These are phyloP conservation scores for Teunomyces funiuensis DNA, from an alignment of 805 yeast species.

Conservation along the genomic window DNA sequence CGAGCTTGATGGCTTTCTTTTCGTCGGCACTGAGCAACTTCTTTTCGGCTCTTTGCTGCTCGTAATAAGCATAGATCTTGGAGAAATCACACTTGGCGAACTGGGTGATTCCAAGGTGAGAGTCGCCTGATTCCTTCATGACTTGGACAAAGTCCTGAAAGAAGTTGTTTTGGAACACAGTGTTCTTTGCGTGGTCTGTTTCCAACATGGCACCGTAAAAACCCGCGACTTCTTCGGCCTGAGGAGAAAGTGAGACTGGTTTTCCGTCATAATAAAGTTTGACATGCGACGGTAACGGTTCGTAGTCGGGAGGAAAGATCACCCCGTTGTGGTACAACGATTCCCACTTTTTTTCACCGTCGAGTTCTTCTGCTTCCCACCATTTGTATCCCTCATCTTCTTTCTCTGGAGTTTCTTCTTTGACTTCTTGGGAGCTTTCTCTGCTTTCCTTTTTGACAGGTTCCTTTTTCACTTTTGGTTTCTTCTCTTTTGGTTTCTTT, in stretches of 20 bases:
- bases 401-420: conserved; percentile 12
- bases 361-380: conserved; percentile 79
- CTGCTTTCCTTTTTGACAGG: neutral
- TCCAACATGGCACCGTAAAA: conserved; percentile 87
- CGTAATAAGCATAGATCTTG: conserved; percentile 71
- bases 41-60: conserved; percentile 66
- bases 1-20: conserved; percentile 69
- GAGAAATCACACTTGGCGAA: conserved; percentile 78
- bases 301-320: conserved; percentile 88
- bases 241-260: conserved; percentile 71
- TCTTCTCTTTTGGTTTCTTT: conserved; percentile 6
- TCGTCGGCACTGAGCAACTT: conserved; percentile 69
- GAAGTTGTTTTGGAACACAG: conserved; percentile 83
- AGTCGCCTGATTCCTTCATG: conserved; percentile 68
- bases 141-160: conserved; percentile 75
- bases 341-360: conserved; percentile 82
- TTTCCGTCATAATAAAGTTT: conserved; percentile 74
- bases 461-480: conserved; percentile 14
- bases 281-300: conserved; percentile 76
- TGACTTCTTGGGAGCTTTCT: conserved; percentile 11
- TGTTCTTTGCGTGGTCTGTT: conserved; percentile 85
- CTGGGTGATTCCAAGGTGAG: conserved; percentile 41
- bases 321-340: conserved; percentile 88
- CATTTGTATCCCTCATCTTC: conserved; percentile 29
- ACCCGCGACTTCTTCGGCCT: conserved; percentile 96